Base-by-base conservation (phyloP, 2,329 filamentous ascomycete genomes). In the Neoascochyta sp. region DNA sequence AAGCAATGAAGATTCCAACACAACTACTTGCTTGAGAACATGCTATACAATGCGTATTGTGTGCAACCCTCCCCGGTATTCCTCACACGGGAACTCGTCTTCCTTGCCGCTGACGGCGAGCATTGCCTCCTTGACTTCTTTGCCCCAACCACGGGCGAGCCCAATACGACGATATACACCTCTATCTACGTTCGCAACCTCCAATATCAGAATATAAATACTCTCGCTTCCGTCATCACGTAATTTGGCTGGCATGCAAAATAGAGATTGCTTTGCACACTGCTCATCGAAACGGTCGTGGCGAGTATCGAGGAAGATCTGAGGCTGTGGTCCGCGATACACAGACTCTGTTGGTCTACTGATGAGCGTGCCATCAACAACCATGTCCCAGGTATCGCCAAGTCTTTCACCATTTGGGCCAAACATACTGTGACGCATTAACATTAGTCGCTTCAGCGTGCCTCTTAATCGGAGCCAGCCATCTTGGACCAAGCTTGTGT, bases 401-500 rank as follows among this genome's bases (percentile, higher is more conserved):
- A 3, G 15, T 12, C 3, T 16, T 26, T 15, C 4, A 8, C 7
- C n/a, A 6, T 14, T 3, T n/a, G 15, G 7, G 15, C n/a, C n/a
- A n/a, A n/a, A n/a, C n/a, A n/a, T 12, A 3, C 4, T 12, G 3
- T 8, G 15, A 18, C 10, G 4, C 15, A 26, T n/a, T 8, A 26
- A 12, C 12, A 26, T 12, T 12, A 18, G 3, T 6, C 7, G 12
- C 16, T 18, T 12, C 7, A 24, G 9, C 9, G 8, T n/a, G 6
- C 30, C 30, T 6, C 21, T 3, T 9, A 46, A 7, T 10, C 36
- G 33, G 9, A 43, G 13, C 24, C 32, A 45, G 9, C 34, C 39
- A 13, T 16, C 16, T 9, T 15, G 27, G 8, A 47, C 28, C 4
- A 29, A 22, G 7, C 41, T 36, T 4, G 32, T 45, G 4, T 6